These are phyloP conservation scores for Lactarius hengduanensis DNA, from an alignment of 768 basidiomycete genomes.

Conservation along the genomic window DNA sequence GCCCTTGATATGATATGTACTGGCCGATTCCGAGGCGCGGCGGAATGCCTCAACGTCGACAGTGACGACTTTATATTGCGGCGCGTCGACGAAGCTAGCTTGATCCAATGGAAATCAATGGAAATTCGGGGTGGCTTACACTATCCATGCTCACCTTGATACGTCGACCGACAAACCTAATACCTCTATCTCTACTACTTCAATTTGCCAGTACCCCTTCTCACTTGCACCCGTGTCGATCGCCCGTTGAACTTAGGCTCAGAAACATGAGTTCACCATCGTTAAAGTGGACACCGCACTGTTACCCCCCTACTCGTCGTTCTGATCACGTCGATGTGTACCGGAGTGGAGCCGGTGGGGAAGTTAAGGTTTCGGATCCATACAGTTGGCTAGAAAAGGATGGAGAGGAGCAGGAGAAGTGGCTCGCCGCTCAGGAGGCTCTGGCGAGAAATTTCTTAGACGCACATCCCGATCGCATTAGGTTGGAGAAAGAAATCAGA, in stretches of 20 bases:
- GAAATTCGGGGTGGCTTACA: not conserved
- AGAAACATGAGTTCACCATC: slow-evolving; percentile 36
- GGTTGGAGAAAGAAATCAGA: slow-evolving; percentile 58
- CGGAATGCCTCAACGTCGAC: slow-evolving; percentile 53
- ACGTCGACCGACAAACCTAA: not conserved
- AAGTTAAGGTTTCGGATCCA: slow-evolving; percentile 65
- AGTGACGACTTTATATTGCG: slow-evolving; percentile 62
- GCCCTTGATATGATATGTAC: slow-evolving; percentile 36
- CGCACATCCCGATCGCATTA: slow-evolving; percentile 56
- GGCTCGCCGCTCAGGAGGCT: slow-evolving; percentile 59
- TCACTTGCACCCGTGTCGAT: not conserved
- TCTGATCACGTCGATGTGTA: slow-evolving; percentile 68
- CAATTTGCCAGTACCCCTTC: not conserved
- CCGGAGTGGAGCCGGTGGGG: slow-evolving; percentile 59
- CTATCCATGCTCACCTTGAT: not conserved
- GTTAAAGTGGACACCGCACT: slow-evolving; percentile 48
- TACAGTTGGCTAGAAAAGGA: slow-evolving; percentile 73
- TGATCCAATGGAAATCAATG: slow-evolving; percentile 23
- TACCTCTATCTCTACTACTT: not conserved
- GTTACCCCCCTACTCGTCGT: slow-evolving; percentile 64
- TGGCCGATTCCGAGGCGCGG: slow-evolving; percentile 8
- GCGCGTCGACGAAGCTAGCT: slow-evolving; percentile 55
- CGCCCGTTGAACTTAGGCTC: not conserved
- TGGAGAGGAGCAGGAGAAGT: slow-evolving; percentile 60
- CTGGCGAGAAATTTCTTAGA: slow-evolving; percentile 62